Conservation (phyloP, 1,139 yeast genomes). For the Saccharomyces pastorianus region DNA sequence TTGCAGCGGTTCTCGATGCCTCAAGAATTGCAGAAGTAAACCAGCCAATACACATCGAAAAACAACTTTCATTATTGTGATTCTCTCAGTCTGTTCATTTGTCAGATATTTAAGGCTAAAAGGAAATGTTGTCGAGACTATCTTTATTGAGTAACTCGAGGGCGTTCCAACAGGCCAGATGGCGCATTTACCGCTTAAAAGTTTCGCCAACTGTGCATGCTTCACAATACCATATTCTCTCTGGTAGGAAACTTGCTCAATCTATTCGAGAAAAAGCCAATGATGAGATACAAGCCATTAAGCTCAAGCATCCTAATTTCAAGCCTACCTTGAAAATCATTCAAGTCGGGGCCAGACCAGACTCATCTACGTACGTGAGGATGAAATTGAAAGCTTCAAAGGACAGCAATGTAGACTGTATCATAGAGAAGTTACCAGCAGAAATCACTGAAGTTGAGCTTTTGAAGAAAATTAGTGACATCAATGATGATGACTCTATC, state of each 20-base stretch:
- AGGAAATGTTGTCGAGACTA: conserved; percentile 7
- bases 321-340: conserved; percentile 59
- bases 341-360: conserved; percentile 72
- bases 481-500: conserved; percentile 56
- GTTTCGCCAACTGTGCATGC: not conserved
- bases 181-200: not conserved
- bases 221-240: conserved; percentile 31
- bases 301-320: conserved; percentile 44
- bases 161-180: not conserved
- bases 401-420: conserved; percentile 56
- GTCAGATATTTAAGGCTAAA: not conserved
- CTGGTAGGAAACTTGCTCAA: conserved; percentile 35
- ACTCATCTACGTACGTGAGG: conserved; percentile 67
- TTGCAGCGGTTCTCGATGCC: not conserved
- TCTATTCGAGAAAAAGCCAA: conserved; percentile 32
- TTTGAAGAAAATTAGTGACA: conserved; percentile 44
- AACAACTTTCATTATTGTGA: not conserved
- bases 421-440: conserved; percentile 49
- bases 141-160: conserved; percentile 1
- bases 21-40: not conserved
- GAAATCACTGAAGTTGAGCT: conserved; percentile 49
- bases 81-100: not conserved
- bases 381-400: conserved; percentile 68
- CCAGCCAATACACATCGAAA: not conserved
- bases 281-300: conserved; percentile 45